phyloP scores from a whole-genome alignment of 176 grass and related monocot species.

The Zea mays region DNA sequence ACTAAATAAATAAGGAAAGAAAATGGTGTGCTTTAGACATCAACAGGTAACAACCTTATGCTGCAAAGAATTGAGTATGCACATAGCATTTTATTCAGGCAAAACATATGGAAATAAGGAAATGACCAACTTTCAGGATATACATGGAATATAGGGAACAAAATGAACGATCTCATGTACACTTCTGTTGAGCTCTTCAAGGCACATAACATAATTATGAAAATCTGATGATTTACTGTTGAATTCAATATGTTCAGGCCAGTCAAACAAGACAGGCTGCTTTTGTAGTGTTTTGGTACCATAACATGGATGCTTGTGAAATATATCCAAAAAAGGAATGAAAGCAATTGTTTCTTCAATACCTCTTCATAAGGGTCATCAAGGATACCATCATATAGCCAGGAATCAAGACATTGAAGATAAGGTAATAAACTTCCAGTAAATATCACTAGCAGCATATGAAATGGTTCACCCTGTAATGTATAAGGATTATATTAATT shows the following conservation, averaged over 20 bases:
- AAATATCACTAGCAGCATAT: conserved; percentile 85
- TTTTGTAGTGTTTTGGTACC: conserved; percentile 17
- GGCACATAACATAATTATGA: conserved; percentile 19
- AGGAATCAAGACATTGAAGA: conserved; percentile 87
- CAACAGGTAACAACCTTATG: conserved; percentile 19
- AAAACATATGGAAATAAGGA: neutral
- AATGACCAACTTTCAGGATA: neutral
- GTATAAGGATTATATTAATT: conserved; percentile 29
- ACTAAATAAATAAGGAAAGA: neutral
- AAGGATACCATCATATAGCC: conserved; percentile 97
- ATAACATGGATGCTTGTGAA: conserved; percentile 1
- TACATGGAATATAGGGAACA: neutral
- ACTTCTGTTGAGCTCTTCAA: neutral
- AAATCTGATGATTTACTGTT: neutral
- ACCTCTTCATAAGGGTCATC: conserved; percentile 96
- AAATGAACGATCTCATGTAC: neutral
- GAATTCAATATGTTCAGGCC: neutral
- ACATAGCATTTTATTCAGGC: conserved; percentile 31
- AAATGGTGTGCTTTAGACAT: conserved; percentile 12
- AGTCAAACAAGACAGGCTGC: neutral
- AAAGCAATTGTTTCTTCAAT: conserved; percentile 21
- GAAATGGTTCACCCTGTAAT: conserved; percentile 71
- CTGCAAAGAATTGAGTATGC: conserved; percentile 19
- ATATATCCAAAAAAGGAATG: neutral
- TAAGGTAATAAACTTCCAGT: conserved; percentile 81